phyloP scores from a whole-genome alignment of 106 monocot genomes.

The Dioscorea dumetorum region DNA sequence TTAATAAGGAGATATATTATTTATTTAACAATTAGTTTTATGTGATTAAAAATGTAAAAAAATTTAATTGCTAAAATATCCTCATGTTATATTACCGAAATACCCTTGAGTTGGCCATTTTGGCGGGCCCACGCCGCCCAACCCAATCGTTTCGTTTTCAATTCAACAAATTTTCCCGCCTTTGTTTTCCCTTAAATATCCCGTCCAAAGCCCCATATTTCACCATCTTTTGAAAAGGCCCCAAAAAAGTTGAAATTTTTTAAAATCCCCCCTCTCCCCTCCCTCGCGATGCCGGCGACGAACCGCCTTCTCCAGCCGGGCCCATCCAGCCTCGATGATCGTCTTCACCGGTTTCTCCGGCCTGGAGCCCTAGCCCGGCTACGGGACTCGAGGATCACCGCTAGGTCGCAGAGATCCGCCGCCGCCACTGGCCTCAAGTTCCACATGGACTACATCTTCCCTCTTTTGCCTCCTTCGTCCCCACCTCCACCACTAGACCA shows the following conservation, averaged over 20 bases:
- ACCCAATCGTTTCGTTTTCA: no score
- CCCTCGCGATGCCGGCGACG: background rate
- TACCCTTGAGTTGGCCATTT: no score
- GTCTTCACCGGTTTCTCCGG: conserved; percentile 11
- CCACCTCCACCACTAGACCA: conserved; percentile 1
- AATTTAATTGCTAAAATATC: no score
- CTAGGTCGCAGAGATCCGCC: conserved; percentile 2
- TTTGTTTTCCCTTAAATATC: background rate
- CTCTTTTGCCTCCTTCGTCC: background rate
- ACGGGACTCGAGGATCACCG: conserved; percentile 16
- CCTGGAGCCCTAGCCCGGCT: conserved; percentile 24
- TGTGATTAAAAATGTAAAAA: no score
- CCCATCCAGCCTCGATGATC: conserved; percentile 1
- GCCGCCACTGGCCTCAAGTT: background rate
- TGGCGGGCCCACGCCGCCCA: no score
- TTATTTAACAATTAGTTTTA: no score
- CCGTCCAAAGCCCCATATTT: background rate
- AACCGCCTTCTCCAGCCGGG: background rate
- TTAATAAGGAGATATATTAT: no score
- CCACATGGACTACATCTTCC: background rate
- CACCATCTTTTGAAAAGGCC: background rate
- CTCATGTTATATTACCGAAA: no score
- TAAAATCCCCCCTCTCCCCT: background rate
- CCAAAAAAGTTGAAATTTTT: background rate
- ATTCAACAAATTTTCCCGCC: background rate